Evolutionary conservation across 2,329 filamentous ascomycete species (phyloP), one percentile per base, ranked within the genome.

Genomic region (Diplocarpon mali): DNA sequence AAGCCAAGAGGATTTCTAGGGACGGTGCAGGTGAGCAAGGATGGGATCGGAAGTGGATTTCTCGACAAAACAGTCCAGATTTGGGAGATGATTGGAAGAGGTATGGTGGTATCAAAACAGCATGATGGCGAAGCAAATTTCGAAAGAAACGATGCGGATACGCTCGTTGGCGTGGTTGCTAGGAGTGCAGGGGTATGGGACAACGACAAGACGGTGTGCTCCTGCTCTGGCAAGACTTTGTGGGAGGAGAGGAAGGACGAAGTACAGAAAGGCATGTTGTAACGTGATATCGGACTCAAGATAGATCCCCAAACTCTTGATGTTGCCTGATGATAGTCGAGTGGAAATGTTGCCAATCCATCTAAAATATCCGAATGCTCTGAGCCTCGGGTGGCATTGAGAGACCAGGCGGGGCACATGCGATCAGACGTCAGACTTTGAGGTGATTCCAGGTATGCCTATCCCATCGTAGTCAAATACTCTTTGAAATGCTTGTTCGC

Each of bases 141-240:
- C 60, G 67, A 81, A 55, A 71, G 72, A 57, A 89, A 95, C 55
- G 85, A 95, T 60, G 73, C 80, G 44, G 78, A 93, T 62, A 95
- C 88, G 15, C 70, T 95, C 40, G 85, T 95, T 2, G 92, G 92
- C 8, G 89, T 98, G 41, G 86, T 98, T 66, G 92, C 92, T 39
- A 74, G 92, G 61, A 95, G 89, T 64, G 90, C 92, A 13, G 92
- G 92, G n/a, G 83, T 95, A 50, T 98, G 92, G 92, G 90, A 95
- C 64, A 95, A 98, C 58, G 87, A 95, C 63, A 98, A 96, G 74
- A 95, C 85, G 37, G 90, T 98, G 5, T 98, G 92, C 64, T 95
- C 88, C 38, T 98, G 92, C 66, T 94, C 88, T 31, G 92, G 92
- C 3, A 96, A 96, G 77, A 96, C 89, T 45, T 77, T 98, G 10